Percentiles rank a stretch among this genome's conserved stretches.
Evolutionary conservation across 2,329 filamentous ascomycete species (phyloP).

Genomic region (Aspergillus calidoustus): DNA sequence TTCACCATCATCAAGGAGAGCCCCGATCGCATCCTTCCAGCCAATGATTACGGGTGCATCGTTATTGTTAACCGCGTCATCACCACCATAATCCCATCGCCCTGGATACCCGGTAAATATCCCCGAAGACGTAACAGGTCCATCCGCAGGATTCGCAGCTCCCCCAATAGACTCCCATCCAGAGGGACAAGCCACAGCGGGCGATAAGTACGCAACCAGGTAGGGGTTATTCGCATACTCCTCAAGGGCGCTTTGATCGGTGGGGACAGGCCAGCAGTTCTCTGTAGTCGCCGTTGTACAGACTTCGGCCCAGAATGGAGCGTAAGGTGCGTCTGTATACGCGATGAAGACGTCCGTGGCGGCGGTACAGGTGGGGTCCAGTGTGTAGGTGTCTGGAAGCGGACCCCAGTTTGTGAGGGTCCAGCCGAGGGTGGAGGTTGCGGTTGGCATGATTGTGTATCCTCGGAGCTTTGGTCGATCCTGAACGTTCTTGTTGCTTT

Average conservation of each 20-base stretch:
- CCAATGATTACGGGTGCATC: neutral
- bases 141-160: neutral
- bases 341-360: neutral
- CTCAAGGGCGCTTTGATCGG: neutral
- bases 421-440: neutral
- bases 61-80: neutral
- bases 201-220: neutral
- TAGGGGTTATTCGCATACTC: neutral
- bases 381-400: neutral
- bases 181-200: neutral
- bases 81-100: neutral
- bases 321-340: neutral
- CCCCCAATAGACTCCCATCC: neutral
- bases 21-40: neutral
- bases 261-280: neutral
- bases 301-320: neutral
- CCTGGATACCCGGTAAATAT: neutral
- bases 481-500: too few relatives aligned
- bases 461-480: too few relatives aligned
- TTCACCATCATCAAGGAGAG: neutral
- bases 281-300: neutral
- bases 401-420: neutral
- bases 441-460: neutral
- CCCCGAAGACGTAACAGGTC: neutral
- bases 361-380: neutral